Base-by-base conservation (phyloP, 768 basidiomycete genomes). In the Clitopilus hobsonii region DNA sequence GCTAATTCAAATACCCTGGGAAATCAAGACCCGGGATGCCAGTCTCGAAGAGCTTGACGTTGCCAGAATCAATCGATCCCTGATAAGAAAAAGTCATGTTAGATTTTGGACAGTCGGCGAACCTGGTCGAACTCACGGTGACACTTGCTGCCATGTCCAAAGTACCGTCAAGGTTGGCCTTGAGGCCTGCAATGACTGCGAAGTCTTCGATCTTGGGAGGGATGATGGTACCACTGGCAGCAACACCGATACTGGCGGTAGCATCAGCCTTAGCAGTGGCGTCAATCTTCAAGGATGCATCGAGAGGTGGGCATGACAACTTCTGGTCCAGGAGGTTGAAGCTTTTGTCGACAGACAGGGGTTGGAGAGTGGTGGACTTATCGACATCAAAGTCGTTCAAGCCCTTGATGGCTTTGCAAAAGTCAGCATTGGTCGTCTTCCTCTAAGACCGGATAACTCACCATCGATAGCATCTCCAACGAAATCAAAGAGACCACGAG, bases 11-110 rank as follows among this genome's bases (percentile, higher is more conserved):
- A 13, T 64, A 78, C 77, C 74, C 78, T 38, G 79, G 78, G 63
- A 82, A 73, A 59, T 77, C 73, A 16, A 82, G 68, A 6, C 77
- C 80, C 1, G 77, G 77, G 53, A 83, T 67, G 1, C 75, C 75
- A 27, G 74, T 57, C 49, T 72, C 63, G 36, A 77, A 68, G 11
- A 83, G 60, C 14, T 63, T 60, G 51, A 78, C 65, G 38, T 70
- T 71, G 3, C 76, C 79, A 0, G 77, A 72, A 57, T 78, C 74
- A 16, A 80, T 56, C 0, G 66, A 64, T 0, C 76, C 74, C 69
- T 74, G 30, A 5, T 22, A 25, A 5, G 8, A 22, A 11, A 18
- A 49, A 22, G 2, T 27, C 11, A 23, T 30, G 27, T 23, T 2
- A 23, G 18, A 4, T 2, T 29, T 24, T 30, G 26, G 6, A 20